A percentile compares a stretch with the other conserved stretches of the same genome.
Evolutionary conservation across 345 rosid genomes (phyloP).

Genomic region (Linum lewisii): DNA sequence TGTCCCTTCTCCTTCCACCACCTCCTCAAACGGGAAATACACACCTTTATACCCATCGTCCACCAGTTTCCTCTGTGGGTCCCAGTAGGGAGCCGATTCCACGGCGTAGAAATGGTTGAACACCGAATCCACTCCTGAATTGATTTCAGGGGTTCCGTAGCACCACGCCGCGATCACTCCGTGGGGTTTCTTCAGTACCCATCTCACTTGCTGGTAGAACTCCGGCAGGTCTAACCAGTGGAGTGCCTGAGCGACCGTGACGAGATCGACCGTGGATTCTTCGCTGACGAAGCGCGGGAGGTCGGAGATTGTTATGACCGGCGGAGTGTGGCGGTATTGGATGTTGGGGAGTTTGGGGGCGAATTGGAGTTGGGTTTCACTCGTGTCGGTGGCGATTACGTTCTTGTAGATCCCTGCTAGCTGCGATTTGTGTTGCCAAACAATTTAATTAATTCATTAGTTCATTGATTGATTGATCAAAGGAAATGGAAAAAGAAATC

Average conservation of each 20-base stretch:
- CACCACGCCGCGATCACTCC: conserved; percentile 83
- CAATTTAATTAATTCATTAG: too few species aligned
- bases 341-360: conserved; percentile 53
- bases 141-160: conserved; percentile 59
- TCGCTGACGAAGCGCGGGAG: conserved; percentile 31
- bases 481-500: conserved; percentile 10
- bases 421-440: conserved; percentile 20
- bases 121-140: conserved; percentile 38
- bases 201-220: conserved; percentile 52
- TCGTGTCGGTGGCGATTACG: conserved; percentile 74
- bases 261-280: conserved; percentile 45
- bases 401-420: conserved; percentile 54
- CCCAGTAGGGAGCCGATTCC: conserved; percentile 44
- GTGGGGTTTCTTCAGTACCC: conserved; percentile 59
- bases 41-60: conserved; percentile 42
- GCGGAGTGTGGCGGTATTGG: conserved; percentile 48
- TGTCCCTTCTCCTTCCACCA: conserved; percentile 32
- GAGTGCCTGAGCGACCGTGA: conserved; percentile 67
- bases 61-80: conserved; percentile 43
- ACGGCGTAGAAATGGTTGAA: conserved; percentile 37
- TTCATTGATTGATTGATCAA: neutral
- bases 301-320: conserved; percentile 32
- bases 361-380: conserved; percentile 53
- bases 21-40: conserved; percentile 65
- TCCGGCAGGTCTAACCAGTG: conserved; percentile 61